A percentile compares a stretch with the other conserved stretches of the same genome.
These are phyloP conservation scores for Prunella vulgaris DNA, from an alignment of 257 asterid species.

Conservation along the genomic window DNA sequence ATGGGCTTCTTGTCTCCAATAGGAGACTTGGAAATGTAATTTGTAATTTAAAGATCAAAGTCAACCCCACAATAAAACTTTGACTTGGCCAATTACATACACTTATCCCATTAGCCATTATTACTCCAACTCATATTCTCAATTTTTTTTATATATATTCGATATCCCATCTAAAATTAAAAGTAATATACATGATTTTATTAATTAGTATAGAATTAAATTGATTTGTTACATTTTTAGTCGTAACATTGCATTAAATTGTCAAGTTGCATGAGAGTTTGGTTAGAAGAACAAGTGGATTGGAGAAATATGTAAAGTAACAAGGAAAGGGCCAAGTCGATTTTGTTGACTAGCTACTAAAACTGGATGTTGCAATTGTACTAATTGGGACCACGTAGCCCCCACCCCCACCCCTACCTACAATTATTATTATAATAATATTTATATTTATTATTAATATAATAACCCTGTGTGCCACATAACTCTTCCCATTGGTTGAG, in stretches of 20 bases:
- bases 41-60: conserved; percentile 3
- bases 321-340: conserved; percentile 34
- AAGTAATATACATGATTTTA: too few relatives aligned
- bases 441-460: neutral
- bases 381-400: conserved; percentile 20
- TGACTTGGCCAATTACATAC: neutral
- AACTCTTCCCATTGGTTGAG: conserved; percentile 42
- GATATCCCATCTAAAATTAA: too few relatives aligned
- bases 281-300: conserved; percentile 20
- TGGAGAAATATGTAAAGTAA: conserved; percentile 12
- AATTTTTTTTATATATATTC: neutral
- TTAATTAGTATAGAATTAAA: neutral
- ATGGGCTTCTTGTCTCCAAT: conserved; percentile 11
- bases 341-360: conserved; percentile 49
- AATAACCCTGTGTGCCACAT: conserved; percentile 42
- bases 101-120: neutral
- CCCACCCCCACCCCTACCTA: neutral
- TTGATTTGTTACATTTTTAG: neutral
- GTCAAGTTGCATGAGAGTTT: conserved; percentile 1
- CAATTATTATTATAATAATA: neutral
- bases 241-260: too few relatives aligned
- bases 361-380: conserved; percentile 10
- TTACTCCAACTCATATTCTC: neutral
- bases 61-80: conserved; percentile 18
- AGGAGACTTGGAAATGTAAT: conserved; percentile 14